These are phyloP conservation scores for Cinnamomum micranthum DNA, from an alignment of 164 flowering plant species.

Conservation along the genomic window DNA sequence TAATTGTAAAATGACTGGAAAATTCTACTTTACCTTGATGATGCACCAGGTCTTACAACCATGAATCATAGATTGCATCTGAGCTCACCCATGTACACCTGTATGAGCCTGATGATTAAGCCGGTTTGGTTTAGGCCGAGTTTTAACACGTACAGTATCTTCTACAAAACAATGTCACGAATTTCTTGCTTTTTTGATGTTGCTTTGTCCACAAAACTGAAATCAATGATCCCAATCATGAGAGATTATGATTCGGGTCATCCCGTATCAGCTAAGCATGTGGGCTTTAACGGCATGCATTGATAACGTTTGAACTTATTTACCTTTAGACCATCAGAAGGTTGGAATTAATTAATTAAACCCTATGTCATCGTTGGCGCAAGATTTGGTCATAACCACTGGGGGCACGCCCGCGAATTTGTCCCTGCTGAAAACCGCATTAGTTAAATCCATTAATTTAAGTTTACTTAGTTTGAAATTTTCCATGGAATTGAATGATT, in stretches of 20 bases:
- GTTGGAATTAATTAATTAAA: not conserved
- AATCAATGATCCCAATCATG: not conserved
- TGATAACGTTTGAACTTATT: not conserved
- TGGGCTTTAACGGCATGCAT: not conserved
- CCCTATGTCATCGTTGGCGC: not conserved
- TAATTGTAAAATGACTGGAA: too few relatives aligned
- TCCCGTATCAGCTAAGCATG: not conserved
- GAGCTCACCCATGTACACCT: not conserved
- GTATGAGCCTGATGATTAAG: not conserved
- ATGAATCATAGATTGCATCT: not conserved
- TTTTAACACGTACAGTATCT: not conserved
- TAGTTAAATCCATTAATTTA: too few relatives aligned
- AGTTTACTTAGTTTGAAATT: not conserved
- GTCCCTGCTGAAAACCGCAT: not conserved
- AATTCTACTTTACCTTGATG: not conserved
- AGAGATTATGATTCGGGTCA: not conserved
- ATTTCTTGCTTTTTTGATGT: not conserved
- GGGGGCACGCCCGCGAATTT: not conserved
- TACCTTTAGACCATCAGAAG: not conserved
- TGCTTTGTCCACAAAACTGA: not conserved
- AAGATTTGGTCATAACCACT: not conserved
- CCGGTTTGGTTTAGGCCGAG: not conserved
- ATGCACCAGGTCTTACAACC: not conserved
- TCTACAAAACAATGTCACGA: not conserved
- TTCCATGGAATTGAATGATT: not conserved